Conservation (phyloP, 2,329 filamentous ascomycete genomes). For the Uncinocarpus reesii region DNA sequence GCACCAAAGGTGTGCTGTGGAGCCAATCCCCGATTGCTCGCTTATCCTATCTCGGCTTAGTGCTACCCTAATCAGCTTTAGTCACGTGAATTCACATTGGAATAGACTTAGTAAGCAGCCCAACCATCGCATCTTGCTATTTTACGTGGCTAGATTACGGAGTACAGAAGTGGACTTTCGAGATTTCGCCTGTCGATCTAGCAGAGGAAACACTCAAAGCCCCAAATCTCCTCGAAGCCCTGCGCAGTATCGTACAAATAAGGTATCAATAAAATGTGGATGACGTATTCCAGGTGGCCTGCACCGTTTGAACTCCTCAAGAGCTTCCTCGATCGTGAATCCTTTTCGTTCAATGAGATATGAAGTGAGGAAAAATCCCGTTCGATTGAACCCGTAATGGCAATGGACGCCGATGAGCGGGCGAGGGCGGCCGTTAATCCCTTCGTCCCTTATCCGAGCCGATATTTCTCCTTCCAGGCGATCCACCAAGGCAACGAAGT, state of each 20-base stretch:
- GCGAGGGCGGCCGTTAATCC: conserved; percentile 27
- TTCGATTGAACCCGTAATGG: conserved; percentile 92
- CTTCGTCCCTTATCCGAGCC: conserved; percentile 35
- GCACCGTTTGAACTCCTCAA: conserved; percentile 63
- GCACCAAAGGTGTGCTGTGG: conserved; percentile 28
- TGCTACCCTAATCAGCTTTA: conserved; percentile 34
- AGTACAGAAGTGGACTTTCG: too few species aligned
- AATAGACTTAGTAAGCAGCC: too few species aligned
- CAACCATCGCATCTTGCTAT: too few species aligned
- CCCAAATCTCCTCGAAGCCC: conserved; percentile 31
- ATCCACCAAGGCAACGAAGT: conserved; percentile 52
- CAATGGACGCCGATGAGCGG: conserved; percentile 73
- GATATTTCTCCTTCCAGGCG: conserved; percentile 49
- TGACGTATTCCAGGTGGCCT: conserved; percentile 79
- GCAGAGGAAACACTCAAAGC: not conserved
- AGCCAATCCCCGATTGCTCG: conserved; percentile 25
- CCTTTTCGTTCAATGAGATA: conserved; percentile 78
- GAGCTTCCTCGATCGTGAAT: conserved; percentile 62
- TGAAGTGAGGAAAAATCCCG: conserved; percentile 79
- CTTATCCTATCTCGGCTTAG: conserved; percentile 35
- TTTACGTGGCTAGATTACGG: too few species aligned
- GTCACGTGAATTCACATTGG: too few species aligned
- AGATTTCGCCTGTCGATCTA: not conserved
- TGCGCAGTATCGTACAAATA: conserved; percentile 65
- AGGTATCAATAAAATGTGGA: conserved; percentile 72